Evolutionary conservation across 2,329 filamentous ascomycete genomes (phyloP), one percentile per base, ranked within the genome.

Genomic region (Aspergillus sp.): DNA sequence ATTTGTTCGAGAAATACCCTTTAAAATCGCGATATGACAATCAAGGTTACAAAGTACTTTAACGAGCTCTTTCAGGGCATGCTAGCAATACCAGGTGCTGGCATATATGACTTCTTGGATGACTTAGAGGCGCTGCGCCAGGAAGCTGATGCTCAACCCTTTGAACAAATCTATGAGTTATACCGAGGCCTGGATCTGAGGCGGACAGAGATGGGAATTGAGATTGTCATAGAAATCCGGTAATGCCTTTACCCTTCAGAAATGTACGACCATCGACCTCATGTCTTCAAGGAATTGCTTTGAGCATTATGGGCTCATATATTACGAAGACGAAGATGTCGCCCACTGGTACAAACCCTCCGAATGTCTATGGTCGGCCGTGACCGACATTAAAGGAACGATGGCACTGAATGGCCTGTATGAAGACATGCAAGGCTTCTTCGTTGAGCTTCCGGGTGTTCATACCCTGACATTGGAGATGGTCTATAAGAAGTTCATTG

Each of bases 361-460:
- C 1, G 3, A 50, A 33, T 53, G 48, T 20, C 37, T 53, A 15
- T 53, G 45, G 50, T 50, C 50, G 13, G 45, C 27, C 7, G 30
- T 25, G n/a, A 53, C 50, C 2, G 46, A 39, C n/a, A 53, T 53
- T 15, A 23, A 46, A 12, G 50, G 48, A 6, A 49, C 43, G 38
- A 39, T 46, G 7, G n/a, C 48, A 23, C 43, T 53, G 1, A 50
- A 50, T 20, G 48, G 44, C 15, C 20, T 43, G 5, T 53, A 53
- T 7, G 43, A 46, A 20, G 46, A 48, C 20, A 33, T 50, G 20
- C 3, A 2, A 7, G 30, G 27, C 5, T 48, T 53, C 19, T 53
- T 53, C 19, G 23, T 46, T 37, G 45, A 48, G 12, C 7, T 43
- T 12, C 15, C 48, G 2, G 45, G 43, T 15, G 48, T 53, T 17